Evolutionary conservation across 139 green algal species (phyloP), one percentile per base, ranked within the genome.

Genomic region (Tetradesmus obliquus): DNA sequence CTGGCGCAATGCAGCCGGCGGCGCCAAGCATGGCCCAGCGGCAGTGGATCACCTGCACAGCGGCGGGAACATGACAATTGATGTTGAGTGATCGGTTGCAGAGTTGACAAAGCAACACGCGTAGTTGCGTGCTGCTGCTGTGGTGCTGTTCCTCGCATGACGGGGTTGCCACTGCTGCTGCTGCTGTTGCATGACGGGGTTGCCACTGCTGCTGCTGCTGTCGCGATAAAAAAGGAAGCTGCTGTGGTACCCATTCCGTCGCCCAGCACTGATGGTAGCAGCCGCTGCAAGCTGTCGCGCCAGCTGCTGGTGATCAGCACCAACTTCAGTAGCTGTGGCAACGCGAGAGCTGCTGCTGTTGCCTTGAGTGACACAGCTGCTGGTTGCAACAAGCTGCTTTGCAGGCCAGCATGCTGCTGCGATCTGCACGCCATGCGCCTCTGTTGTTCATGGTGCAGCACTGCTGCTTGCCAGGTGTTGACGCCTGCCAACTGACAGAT

Each of bases 21-120:
- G 97, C 97, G 76, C 98, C 98, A 22, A 99, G 96, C 98, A 99
- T 99, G 81, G 98, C 98, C 94, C 95, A 99, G 93, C 95, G 92
- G 95, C 55, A 91, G 96, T 99, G 93, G 95, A 98, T 97, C 45
- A 98, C 94, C 95, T 97, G 85, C 3, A 88, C n/a, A 60, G 0
- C n/a, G 3, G 32, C 1, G 80, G 6, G 55, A 17, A 58, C 19
- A 53, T 53, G 20, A 24, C 84, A 86, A 19, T 69, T 32, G 2
- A 72, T 82, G 51, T 53, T 20, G 60, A 6, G 53, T 57, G 24
- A 80, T 8, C 60, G 60, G 8, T 66, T 13, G 6, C 9, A 9
- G 8, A 13, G 57, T 66, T 8, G 57, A 66, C 57, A 66, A 45
- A 45, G 32, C 32, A 45, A 45, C 32, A 13, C 72, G 72, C 20